These are phyloP conservation scores for Jaenimonas drosophilae DNA, from an alignment of 208 protist species.

Conservation along the genomic window DNA sequence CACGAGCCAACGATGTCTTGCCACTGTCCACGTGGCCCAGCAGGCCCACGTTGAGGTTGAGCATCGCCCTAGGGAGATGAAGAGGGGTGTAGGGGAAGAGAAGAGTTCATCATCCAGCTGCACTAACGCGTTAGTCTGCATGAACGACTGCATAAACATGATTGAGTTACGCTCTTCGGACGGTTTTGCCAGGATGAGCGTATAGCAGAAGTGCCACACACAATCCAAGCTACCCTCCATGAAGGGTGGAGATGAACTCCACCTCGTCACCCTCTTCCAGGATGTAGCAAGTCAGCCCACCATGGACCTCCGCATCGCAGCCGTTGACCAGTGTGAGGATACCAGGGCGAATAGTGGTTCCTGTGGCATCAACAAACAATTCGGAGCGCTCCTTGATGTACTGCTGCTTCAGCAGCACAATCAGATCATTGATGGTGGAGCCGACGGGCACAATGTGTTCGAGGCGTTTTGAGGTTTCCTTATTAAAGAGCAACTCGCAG, in stretches of 20 bases:
- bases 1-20: slow-evolving; percentile 93
- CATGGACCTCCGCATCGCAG: slow-evolving; percentile 88
- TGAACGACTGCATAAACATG: too few relatives aligned
- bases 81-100: background rate
- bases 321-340: slow-evolving; percentile 92
- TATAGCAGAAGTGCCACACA: too few relatives aligned
- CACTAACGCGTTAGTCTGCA: background rate
- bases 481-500: slow-evolving; percentile 78
- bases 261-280: slow-evolving; percentile 81
- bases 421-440: slow-evolving; percentile 32
- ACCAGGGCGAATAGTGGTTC: slow-evolving; percentile 70
- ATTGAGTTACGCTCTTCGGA: too few relatives aligned
- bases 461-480: slow-evolving; percentile 20
- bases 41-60: slow-evolving; percentile 94
- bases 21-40: slow-evolving; percentile 97
- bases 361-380: slow-evolving; percentile 58
- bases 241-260: slow-evolving; percentile 92
- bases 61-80: slow-evolving; percentile 8
- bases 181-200: too few relatives aligned
- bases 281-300: slow-evolving; percentile 66
- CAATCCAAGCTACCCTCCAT: slow-evolving; percentile 71
- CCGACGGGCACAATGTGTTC: slow-evolving; percentile 22
- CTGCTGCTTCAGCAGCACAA: slow-evolving; percentile 30
- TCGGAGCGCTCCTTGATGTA: slow-evolving; percentile 68
- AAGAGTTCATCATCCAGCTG: too few relatives aligned